Evolutionary conservation across 2,329 filamentous ascomycete species (phyloP).

Genomic region (Talaromyces sp.): DNA sequence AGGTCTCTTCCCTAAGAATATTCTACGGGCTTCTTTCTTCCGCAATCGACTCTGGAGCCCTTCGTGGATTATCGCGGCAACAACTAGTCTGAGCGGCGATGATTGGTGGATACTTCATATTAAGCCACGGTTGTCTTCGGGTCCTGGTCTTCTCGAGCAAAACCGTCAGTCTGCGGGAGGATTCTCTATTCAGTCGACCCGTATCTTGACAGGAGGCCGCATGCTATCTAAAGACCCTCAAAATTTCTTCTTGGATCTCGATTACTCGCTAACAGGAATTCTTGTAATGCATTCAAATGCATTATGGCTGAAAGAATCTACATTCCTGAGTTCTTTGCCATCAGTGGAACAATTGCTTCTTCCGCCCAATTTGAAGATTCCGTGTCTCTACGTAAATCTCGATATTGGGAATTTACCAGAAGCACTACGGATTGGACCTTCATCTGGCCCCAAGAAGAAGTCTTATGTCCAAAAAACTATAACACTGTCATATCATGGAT

Average conservation of each 20-base stretch:
- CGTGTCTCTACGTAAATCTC: slow-evolving; percentile 31
- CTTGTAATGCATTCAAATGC: slow-evolving; percentile 34
- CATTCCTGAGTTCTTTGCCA: slow-evolving; percentile 22
- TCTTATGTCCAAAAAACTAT: slow-evolving; percentile 29
- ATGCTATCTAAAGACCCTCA: slow-evolving; percentile 16
- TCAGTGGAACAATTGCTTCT: slow-evolving; percentile 25
- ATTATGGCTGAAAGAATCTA: slow-evolving; percentile 25
- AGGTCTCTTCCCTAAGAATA: slow-evolving; percentile 58
- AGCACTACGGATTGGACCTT: slow-evolving; percentile 24
- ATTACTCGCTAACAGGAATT: slow-evolving; percentile 31
- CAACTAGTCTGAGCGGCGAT: slow-evolving; percentile 67
- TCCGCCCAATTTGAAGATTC: slow-evolving; percentile 25
- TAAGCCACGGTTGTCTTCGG: slow-evolving; percentile 14
- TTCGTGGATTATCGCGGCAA: slow-evolving; percentile 67
- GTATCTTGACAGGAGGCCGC: slow-evolving; percentile 25
- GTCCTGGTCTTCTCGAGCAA: slow-evolving; percentile 10
- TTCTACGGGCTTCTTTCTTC: slow-evolving; percentile 63
- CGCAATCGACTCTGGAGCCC: slow-evolving; percentile 65
- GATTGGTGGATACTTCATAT: slow-evolving; percentile 66
- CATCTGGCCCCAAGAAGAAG: slow-evolving; percentile 20
- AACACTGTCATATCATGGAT: slow-evolving; percentile 32
- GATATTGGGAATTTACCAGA: slow-evolving; percentile 24
- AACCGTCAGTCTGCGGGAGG: slow-evolving; percentile 10
- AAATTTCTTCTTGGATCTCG: slow-evolving; percentile 26
- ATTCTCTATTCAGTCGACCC: slow-evolving; percentile 19